Conservation (phyloP, 108 stramenopile genomes). For the Pseudonitzschia multistriata region DNA sequence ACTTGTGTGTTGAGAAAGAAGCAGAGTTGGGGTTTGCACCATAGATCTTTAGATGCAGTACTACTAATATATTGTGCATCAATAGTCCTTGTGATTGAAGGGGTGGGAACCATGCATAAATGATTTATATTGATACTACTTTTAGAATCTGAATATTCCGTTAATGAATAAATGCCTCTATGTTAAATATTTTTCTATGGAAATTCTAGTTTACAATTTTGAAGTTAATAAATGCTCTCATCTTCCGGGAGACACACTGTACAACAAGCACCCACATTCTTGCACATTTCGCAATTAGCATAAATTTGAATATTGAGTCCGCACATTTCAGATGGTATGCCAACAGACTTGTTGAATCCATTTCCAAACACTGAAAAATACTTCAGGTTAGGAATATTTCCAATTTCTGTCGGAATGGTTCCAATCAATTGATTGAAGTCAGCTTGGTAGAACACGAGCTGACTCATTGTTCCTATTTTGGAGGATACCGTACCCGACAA, state of each 20-base stretch:
- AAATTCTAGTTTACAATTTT: too few species aligned
- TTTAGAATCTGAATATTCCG: neutral
- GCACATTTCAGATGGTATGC: constrained; percentile 29
- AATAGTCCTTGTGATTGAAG: neutral
- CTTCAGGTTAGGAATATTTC: constrained; percentile 30
- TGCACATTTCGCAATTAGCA: constrained; percentile 40
- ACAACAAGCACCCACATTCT: constrained; percentile 32
- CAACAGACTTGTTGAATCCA: constrained; percentile 13
- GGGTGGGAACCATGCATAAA: neutral
- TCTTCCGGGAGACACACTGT: constrained; percentile 35
- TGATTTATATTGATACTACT: neutral
- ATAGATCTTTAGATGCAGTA: neutral
- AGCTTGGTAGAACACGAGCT: constrained; percentile 43
- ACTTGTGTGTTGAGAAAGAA: neutral
- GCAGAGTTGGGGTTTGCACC: neutral
- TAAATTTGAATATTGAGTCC: constrained; percentile 29
- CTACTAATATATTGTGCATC: neutral
- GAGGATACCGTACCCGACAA: constrained; percentile 52
- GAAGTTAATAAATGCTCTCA: neutral
- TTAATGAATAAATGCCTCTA: neutral
- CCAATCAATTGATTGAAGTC: constrained; percentile 52
- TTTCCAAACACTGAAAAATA: constrained; percentile 37
- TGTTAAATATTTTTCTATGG: neutral
- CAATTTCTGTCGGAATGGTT: constrained; percentile 56
- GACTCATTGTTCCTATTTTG: constrained; percentile 41